Evolutionary conservation across 2,329 filamentous ascomycete genomes (phyloP).

Genomic region (Botrytis tulipae): DNA sequence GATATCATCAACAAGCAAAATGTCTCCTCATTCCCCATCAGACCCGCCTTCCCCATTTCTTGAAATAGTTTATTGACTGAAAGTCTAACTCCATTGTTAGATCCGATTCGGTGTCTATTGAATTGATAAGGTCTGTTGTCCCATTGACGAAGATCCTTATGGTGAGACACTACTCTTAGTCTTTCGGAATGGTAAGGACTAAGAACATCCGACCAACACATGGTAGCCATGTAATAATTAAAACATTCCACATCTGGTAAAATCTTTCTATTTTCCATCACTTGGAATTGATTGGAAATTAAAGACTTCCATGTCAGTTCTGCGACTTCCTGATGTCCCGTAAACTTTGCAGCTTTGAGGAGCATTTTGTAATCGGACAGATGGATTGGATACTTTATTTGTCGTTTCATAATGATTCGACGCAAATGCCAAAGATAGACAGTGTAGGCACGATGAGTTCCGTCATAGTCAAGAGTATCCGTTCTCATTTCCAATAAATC

Average conservation of each 20-base stretch:
- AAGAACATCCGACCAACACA: conserved; percentile 46
- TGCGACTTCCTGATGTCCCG: conserved; percentile 46
- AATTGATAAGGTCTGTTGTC: conserved; percentile 25
- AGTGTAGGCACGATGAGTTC: conserved; percentile 30
- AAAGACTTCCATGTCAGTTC: conserved; percentile 48
- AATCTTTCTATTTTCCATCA: conserved; percentile 12
- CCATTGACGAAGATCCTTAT: conserved; percentile 31
- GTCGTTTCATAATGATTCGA: conserved; percentile 41
- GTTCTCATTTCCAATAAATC: conserved; percentile 39
- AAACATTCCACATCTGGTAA: conserved; percentile 52
- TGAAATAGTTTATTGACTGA: conserved; percentile 42
- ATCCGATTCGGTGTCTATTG: conserved; percentile 31
- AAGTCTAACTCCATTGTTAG: conserved; percentile 25
- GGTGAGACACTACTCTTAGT: conserved; percentile 37
- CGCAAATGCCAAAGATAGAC: conserved; percentile 28
- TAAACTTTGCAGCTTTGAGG: conserved; percentile 49
- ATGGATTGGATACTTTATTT: conserved; percentile 41
- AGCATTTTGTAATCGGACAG: conserved; percentile 52
- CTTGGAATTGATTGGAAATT: conserved; percentile 32
- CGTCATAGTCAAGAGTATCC: conserved; percentile 14
- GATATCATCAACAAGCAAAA: conserved; percentile 54
- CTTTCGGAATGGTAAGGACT: conserved; percentile 40
- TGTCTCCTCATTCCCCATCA: conserved; percentile 50
- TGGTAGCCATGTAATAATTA: conserved; percentile 52
- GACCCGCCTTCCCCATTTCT: conserved; percentile 46